A percentile compares a stretch with the other conserved stretches of the same genome.
Conservation (phyloP, 2,329 filamentous ascomycete species). For the Aspergillus sp. region DNA sequence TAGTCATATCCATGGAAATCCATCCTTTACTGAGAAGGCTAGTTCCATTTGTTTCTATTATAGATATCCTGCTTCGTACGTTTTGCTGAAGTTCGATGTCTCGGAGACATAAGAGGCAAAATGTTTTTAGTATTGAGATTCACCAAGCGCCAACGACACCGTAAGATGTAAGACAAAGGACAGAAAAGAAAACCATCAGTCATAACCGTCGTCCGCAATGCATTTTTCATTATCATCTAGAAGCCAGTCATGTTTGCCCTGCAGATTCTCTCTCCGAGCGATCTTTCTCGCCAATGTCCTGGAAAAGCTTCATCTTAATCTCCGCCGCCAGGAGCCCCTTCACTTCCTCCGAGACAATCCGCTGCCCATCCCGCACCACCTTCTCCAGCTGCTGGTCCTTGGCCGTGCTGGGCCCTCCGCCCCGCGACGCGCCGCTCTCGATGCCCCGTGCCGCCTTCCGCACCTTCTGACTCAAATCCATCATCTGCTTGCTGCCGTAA, state of each 20-base stretch:
- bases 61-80: no score
- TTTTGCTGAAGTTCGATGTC: background rate
- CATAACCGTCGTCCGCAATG: background rate
- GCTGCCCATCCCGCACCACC: conserved; percentile 56
- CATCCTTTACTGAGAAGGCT: background rate
- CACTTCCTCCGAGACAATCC: conserved; percentile 57
- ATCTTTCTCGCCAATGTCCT: conserved; percentile 35
- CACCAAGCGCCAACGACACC: background rate
- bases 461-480: conserved; percentile 82
- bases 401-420: conserved; percentile 25
- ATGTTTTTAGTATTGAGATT: background rate
- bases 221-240: background rate
- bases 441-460: conserved; percentile 57
- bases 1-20: background rate
- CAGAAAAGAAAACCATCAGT: background rate
- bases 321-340: conserved; percentile 48
- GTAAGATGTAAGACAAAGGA: background rate
- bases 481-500: conserved; percentile 88
- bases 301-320: conserved; percentile 54
- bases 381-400: conserved; percentile 53
- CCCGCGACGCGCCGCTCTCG: conserved; percentile 31
- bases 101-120: background rate
- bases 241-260: conserved; percentile 10
- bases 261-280: conserved; percentile 3
- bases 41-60: no score